These are phyloP conservation scores for Ophiostoma triangulosporum DNA, from an alignment of 2,329 filamentous ascomycete species.

Conservation along the genomic window DNA sequence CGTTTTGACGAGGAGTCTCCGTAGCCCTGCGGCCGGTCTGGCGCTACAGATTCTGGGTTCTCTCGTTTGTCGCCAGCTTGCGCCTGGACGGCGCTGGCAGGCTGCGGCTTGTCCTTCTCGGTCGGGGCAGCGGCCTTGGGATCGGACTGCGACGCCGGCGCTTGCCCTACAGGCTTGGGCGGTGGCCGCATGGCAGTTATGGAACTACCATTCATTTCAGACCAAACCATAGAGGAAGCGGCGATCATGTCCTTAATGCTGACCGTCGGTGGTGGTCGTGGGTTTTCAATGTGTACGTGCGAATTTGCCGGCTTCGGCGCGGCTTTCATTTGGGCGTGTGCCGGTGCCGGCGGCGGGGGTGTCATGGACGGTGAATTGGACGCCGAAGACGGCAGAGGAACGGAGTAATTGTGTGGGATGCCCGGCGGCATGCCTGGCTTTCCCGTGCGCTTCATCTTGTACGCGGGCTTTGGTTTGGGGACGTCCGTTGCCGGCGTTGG, in stretches of 20 bases:
- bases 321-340: background rate
- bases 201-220: background rate
- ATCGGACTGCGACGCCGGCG: too few species aligned
- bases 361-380: background rate
- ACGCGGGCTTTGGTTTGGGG: background rate
- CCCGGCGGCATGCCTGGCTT: background rate
- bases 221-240: background rate
- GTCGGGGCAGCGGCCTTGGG: too few species aligned
- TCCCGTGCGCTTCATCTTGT: slow-evolving; percentile 3
- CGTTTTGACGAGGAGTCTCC: background rate
- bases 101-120: background rate
- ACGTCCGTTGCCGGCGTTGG: background rate
- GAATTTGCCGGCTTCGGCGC: background rate
- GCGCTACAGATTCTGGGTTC: background rate
- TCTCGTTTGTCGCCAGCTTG: background rate
- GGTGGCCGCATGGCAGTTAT: background rate
- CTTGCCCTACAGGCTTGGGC: background rate
- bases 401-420: background rate
- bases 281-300: background rate
- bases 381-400: background rate
- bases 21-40: background rate
- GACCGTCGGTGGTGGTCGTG: background rate
- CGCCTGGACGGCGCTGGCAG: background rate
- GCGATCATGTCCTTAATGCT: too few species aligned
- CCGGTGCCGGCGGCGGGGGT: background rate